Base-by-base conservation (phyloP, 2,329 filamentous ascomycete species). In the Rhinocladiella similis region DNA sequence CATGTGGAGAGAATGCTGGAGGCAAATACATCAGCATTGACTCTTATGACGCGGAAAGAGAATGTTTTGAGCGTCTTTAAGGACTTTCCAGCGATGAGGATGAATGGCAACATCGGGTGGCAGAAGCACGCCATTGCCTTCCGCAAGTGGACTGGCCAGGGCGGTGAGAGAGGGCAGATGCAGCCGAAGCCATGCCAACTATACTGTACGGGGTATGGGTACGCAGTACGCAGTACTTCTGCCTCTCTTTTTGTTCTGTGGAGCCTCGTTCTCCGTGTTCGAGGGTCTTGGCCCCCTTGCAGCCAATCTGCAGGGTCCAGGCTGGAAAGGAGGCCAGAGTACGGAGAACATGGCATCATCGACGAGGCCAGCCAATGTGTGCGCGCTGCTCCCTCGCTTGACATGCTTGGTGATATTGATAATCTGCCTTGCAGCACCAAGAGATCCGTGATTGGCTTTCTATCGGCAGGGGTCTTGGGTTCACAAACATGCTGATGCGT, bases 61-160 rank as follows among this genome's bases (percentile, higher is more conserved):
- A 20, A 45, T 7, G 22, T 27, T 27, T 13, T 29, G 43, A 46
- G 19, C 19, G 5, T 12, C 41, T 35, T 46, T 47, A 55, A 38
- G 41, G 38, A 46, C 25, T 42, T 9, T 13, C 6, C 20, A 6
- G 12, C 13, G 22, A 29, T 29, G 13, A 25, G 36, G 38, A 9
- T 12, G 9, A 41, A 62, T 62, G 27, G 54, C 59, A 62, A 59
- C 56, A 62, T 62, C 51, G 35, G 3, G 22, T 35, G 47, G 42
- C 16, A 33, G 18, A 49, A 62, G 57, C 59, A 62, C 59, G 59
- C 59, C 56, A 62, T 62, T 52, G 35, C 29, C 59, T 59, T 47
- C 59, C 56, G 59, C 50, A 57, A 54, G 22, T 35, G 47, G 57
- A 42, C 38, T 36, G 47, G 57, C 36, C 45, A 27, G 54, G 56